These are phyloP conservation scores for Venturia nashicola DNA, from an alignment of 2,329 filamentous ascomycete genomes.

Conservation along the genomic window DNA sequence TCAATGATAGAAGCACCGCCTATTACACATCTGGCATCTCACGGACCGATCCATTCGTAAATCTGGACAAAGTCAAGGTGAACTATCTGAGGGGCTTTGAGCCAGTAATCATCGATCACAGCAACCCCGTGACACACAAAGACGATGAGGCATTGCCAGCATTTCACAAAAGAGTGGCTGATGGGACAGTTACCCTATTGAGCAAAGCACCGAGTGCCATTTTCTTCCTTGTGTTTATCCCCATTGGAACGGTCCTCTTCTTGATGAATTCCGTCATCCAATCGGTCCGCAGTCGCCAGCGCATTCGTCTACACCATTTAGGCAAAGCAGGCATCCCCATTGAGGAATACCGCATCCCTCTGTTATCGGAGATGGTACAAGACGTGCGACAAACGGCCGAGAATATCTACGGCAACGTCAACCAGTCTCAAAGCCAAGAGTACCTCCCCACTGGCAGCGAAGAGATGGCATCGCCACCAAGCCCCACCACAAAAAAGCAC, in stretches of 20 bases:
- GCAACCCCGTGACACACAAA: slow-evolving; percentile 42
- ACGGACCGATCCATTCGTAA: slow-evolving; percentile 63
- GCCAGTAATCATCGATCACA: slow-evolving; percentile 60
- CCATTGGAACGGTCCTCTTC: slow-evolving; percentile 59
- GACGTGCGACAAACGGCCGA: slow-evolving; percentile 67
- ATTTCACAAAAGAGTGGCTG: slow-evolving; percentile 24
- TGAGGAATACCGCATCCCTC: slow-evolving; percentile 60
- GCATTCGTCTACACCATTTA: slow-evolving; percentile 65
- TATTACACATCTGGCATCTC: slow-evolving; percentile 76
- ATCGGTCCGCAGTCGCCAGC: slow-evolving; percentile 57
- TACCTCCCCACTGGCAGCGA: slow-evolving; percentile 51
- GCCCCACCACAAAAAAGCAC: slow-evolving; percentile 14
- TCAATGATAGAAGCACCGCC: slow-evolving; percentile 71
- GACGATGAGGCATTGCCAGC: slow-evolving; percentile 20
- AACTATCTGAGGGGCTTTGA: slow-evolving; percentile 66
- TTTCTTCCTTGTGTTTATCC: slow-evolving; percentile 57
- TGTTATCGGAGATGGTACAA: slow-evolving; percentile 47
- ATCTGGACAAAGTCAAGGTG: slow-evolving; percentile 54
- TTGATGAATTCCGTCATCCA: slow-evolving; percentile 67
- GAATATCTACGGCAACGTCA: slow-evolving; percentile 62
- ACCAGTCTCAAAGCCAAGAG: slow-evolving; percentile 54
- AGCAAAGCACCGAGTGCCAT: slow-evolving; percentile 35
- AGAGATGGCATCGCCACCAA: slow-evolving; percentile 24
- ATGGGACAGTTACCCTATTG: slow-evolving; percentile 27
- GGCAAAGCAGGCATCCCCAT: slow-evolving; percentile 56